These are phyloP conservation scores for Kwoniella europaea DNA, from an alignment of 768 basidiomycete genomes.

Conservation along the genomic window DNA sequence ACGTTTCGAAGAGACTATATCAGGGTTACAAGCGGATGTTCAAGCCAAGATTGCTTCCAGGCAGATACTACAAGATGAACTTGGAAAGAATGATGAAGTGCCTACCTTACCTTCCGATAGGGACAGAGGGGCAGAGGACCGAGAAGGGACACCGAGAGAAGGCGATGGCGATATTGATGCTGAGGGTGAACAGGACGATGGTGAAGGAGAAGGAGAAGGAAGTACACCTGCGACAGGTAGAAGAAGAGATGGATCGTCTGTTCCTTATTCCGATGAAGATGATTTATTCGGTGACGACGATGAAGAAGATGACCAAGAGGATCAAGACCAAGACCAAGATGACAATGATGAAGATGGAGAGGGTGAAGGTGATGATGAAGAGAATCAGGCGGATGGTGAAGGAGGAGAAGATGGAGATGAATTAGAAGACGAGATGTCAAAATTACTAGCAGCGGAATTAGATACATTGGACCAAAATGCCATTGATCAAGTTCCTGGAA, in stretches of 20 bases:
- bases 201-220: constrained; percentile 26
- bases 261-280: constrained; percentile 23
- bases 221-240: constrained; percentile 19
- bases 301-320: constrained; percentile 24
- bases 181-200: constrained; percentile 15
- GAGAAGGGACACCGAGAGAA: not conserved
- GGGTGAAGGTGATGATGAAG: constrained; percentile 26
- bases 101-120: constrained; percentile 5
- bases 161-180: constrained; percentile 17
- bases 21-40: constrained; percentile 46
- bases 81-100: constrained; percentile 31
- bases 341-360: constrained; percentile 27
- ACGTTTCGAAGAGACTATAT: constrained; percentile 53
- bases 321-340: constrained; percentile 21
- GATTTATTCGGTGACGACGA: constrained; percentile 30
- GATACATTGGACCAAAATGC: constrained; percentile 24
- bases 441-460: constrained; percentile 36
- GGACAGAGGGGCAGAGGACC: not conserved
- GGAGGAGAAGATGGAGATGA: constrained; percentile 29
- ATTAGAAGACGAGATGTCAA: constrained; percentile 38
- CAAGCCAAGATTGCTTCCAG: constrained; percentile 43
- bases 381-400: constrained; percentile 6
- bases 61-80: constrained; percentile 42
- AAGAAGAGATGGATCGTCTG: constrained; percentile 16
- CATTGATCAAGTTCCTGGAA: constrained; percentile 10